Evolutionary conservation across 148 eudicot species (phyloP).

Genomic region (Arctostaphylos glauca): DNA sequence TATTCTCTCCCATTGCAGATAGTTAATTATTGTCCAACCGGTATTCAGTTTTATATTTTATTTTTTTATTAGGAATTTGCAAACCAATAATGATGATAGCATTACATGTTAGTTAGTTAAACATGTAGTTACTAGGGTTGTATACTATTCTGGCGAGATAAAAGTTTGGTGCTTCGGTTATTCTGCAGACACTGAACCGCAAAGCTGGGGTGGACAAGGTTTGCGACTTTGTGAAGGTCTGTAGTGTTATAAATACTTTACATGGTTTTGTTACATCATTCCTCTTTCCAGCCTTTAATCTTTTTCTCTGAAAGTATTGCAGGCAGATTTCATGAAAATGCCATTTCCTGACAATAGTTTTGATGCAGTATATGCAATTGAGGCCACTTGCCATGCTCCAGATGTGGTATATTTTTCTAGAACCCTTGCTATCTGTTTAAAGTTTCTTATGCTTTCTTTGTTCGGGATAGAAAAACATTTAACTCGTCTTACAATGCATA

Average conservation of each 20-base stretch:
- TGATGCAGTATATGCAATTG: slow-evolving; percentile 95
- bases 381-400: slow-evolving; percentile 98
- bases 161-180: neutral
- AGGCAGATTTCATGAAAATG: slow-evolving; percentile 99
- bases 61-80: neutral
- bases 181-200: slow-evolving; percentile 63
- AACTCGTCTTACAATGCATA: neutral
- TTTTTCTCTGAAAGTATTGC: slow-evolving; percentile 23
- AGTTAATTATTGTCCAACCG: neutral
- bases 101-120: neutral
- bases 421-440: neutral
- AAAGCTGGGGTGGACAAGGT: slow-evolving; percentile 71
- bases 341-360: slow-evolving; percentile 74
- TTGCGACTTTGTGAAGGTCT: slow-evolving; percentile 80
- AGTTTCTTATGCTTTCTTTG: neutral
- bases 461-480: neutral
- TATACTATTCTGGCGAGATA: neutral
- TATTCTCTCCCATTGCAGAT: neutral
- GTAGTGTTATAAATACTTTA: slow-evolving; percentile 11
- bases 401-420: slow-evolving; percentile 57
- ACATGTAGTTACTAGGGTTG: neutral
- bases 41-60: neutral
- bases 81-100: neutral
- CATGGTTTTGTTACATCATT: slow-evolving; percentile 1
- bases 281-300: neutral